phyloP scores from a whole-genome alignment of 441 rosid genomes.

The Adansonia madagascariensis region DNA sequence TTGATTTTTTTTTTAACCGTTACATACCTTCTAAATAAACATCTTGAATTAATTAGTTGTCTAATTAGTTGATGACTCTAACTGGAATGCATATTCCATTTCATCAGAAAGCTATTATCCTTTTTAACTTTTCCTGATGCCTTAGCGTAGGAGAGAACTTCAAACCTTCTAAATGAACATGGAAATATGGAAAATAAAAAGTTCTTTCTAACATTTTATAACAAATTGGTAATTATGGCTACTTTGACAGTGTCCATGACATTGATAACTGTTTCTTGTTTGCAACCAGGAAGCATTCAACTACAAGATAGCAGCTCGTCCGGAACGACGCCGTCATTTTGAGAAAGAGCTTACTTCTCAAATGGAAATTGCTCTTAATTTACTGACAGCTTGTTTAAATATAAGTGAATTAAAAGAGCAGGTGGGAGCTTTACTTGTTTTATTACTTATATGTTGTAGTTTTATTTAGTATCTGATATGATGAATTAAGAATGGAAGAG shows the following conservation, averaged over 20 bases:
- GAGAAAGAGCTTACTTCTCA: constrained; percentile 90
- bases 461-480: neutral
- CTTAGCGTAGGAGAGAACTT: neutral
- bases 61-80: neutral
- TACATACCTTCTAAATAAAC: constrained; percentile 6
- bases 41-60: neutral
- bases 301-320: constrained; percentile 99
- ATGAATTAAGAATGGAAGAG: neutral
- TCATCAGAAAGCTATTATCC: neutral
- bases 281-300: constrained; percentile 81
- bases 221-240: constrained; percentile 14
- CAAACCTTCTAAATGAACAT: constrained; percentile 2
- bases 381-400: constrained; percentile 82
- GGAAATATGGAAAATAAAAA: neutral
- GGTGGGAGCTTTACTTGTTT: constrained; percentile 47
- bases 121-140: neutral
- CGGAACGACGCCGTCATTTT: constrained; percentile 94
- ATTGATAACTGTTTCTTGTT: constrained; percentile 32
- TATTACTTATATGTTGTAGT: constrained; percentile 17
- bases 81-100: neutral
- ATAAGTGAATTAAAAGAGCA: constrained; percentile 86
- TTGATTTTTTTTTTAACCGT: neutral
- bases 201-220: neutral
- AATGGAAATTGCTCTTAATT: constrained; percentile 78
- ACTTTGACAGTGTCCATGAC: constrained; percentile 9